A percentile compares a stretch with the other conserved stretches of the same genome.
phyloP scores from a whole-genome alignment of 1,284 basidiomycete species.

The Waitea zeae region DNA sequence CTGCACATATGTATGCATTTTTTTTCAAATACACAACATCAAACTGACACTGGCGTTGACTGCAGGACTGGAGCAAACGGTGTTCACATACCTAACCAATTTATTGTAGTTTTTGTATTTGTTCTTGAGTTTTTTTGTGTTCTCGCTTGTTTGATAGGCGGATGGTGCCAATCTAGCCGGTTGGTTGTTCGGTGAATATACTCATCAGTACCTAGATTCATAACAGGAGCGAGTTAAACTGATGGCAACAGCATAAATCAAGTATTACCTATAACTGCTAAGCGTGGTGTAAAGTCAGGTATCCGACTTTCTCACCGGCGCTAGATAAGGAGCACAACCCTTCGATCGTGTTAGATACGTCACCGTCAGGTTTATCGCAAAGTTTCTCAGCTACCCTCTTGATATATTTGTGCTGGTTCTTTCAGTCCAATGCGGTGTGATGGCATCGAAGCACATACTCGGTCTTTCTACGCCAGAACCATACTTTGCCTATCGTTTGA shows the following conservation, averaged over 20 bases:
- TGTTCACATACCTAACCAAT: too few species aligned
- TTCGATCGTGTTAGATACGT: conserved; percentile 77
- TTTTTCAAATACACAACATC: too few species aligned
- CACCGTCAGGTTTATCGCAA: conserved; percentile 56
- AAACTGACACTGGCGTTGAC: too few species aligned
- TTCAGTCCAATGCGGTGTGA: background rate
- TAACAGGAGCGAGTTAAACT: conserved; percentile 16
- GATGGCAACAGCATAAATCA: background rate
- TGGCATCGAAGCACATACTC: conserved; percentile 23
- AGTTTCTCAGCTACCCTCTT: conserved; percentile 53
- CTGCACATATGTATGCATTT: too few species aligned
- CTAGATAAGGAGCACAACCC: conserved; percentile 74
- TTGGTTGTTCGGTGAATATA: conserved; percentile 95
- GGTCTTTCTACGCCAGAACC: conserved; percentile 86
- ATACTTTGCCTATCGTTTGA: conserved; percentile 74
- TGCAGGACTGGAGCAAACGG: too few species aligned
- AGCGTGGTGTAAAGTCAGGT: conserved; percentile 64
- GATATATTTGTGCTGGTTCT: conserved; percentile 33
- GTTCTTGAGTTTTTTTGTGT: too few species aligned
- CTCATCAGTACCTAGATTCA: conserved; percentile 92
- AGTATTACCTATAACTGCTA: conserved; percentile 56
- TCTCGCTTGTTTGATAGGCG: conserved; percentile 74
- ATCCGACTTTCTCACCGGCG: conserved; percentile 91
- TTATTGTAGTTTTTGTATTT: too few species aligned
- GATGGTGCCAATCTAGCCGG: conserved; percentile 79